Evolutionary conservation across 108 stramenopile genomes (phyloP), one percentile per base, ranked within the genome.

Genomic region (Nannochloropsis oceanica): DNA sequence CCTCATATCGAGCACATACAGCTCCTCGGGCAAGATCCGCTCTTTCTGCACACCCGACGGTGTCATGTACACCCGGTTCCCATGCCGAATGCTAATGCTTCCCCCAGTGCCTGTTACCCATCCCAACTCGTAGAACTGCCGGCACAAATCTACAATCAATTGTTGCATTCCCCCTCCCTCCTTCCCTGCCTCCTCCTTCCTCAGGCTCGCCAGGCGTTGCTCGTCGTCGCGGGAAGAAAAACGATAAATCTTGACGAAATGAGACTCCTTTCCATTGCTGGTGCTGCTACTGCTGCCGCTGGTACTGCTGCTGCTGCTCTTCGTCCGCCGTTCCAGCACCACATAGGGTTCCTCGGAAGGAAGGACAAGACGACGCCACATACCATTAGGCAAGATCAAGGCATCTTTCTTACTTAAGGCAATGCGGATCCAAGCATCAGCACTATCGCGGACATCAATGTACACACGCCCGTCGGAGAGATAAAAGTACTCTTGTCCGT

Each of bases 31-130:
- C 50, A 93, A 90, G 92, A 98, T 94, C 81, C 96, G 94, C 90
- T 98, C 97, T 89, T 97, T 97, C 85, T 96, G 95, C n/a, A 98
- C 93, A 7, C 96, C 97, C 7, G 93, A 93, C n/a, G 97, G 97
- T 26, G 96, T 95, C 85, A 96, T 94, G 91, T 96, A 95, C 42
- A 96, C 91, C 18, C 95, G 91, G 85, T 91, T 94, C 26, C 95
- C 95, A 24, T 95, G 91, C 25, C 96, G 93, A 50, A 98, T 96
- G 83, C 89, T 90, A 25, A 96, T 91, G 12, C 95, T 94, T 25
- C 97, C 97, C 9, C 96, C 96, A 0, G 96, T 98, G 44, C 97
- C 97, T 8, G 95, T 95, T 24, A 94, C 95, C 97, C 97, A 98
- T 42, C 96, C 96, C 13, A 85, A 80, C 11, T 91, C 84, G 83